A percentile compares a stretch with the other conserved stretches of the same genome.
Conservation (phyloP, 768 basidiomycete species). For the Tremella mesenterica region DNA sequence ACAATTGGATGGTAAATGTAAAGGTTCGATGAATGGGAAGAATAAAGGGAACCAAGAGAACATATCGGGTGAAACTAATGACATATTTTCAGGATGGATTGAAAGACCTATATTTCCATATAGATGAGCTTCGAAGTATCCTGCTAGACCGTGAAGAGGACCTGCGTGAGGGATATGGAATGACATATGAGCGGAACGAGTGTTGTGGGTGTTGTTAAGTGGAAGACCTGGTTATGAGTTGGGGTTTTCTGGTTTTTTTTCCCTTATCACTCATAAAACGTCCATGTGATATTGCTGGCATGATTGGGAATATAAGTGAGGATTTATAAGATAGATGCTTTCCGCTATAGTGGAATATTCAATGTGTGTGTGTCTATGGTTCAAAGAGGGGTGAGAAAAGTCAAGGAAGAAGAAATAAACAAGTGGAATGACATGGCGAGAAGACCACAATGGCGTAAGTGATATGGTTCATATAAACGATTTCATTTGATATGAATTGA, state of each 20-base stretch:
- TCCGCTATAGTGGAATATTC: no score
- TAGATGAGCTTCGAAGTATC: constrained; percentile 91
- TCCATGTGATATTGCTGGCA: no score
- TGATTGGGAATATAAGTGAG: no score
- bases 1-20: constrained; percentile 84
- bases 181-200: constrained; percentile 69
- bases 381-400: not conserved
- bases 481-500: no score
- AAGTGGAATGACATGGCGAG: no score
- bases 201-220: constrained; percentile 92
- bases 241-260: not conserved
- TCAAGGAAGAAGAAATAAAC: not conserved
- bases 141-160: constrained; percentile 84
- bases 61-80: constrained; percentile 87
- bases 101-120: constrained; percentile 85
- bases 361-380: no score
- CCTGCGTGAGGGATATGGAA: constrained; percentile 95
- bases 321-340: no score
- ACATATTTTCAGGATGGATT: constrained; percentile 83
- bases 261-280: not conserved
- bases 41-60: constrained; percentile 98
- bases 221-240: constrained; percentile 59
- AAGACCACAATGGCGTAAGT: no score
- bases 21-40: constrained; percentile 87
- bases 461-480: no score